Evolutionary conservation across 2,329 filamentous ascomycete species (phyloP), one percentile per base, ranked within the genome.

Genomic region (Stenocarpella maydis): DNA sequence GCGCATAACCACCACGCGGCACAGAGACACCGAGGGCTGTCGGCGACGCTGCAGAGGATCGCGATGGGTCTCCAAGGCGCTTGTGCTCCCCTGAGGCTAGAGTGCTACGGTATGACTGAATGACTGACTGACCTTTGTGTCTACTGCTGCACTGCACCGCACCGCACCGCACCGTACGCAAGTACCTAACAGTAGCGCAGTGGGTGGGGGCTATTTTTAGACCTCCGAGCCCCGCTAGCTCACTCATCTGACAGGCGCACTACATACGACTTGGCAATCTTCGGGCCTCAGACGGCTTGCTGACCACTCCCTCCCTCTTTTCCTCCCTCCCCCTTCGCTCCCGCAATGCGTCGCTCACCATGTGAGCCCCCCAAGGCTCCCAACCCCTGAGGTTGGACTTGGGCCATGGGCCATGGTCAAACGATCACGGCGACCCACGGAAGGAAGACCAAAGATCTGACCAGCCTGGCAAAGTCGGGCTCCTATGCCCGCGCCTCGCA

Each of bases 191-290:
- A 26, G 43, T 31, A 26, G 63, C 34, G 39, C 50, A 24, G 39
- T 24, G 41, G 52, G 67, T 69, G 67, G 67, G 67, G 61, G 67
- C 67, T 69, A 69, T 69, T 69, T 69, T 69, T 69, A 69, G 67
- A 31, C 19, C 52, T 50, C 61, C 43, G 41, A 55, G 50, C 67
- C 52, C 67, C 67, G 43, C 67, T 69, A 69, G 61, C 24, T 49
- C 60, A 52, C 24, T 49, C 60, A 52, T 69, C 43, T 66, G 43
- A 47, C 43, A 31, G 19, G 54, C 34, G 31, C 31, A 47, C 61
- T 50, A 26, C 45, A n/a, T n/a, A 31, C 47, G 34, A 47, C 47
- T 66, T 63, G 58, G 58, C 58, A 63, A 63, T 63, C 58, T 63
- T 61, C 58, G 58, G 58, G 58, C 58, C 58, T 41, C 58, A 26